Evolutionary conservation across 2,329 filamentous ascomycete genomes (phyloP).

Genomic region (Diaporthe sp.): DNA sequence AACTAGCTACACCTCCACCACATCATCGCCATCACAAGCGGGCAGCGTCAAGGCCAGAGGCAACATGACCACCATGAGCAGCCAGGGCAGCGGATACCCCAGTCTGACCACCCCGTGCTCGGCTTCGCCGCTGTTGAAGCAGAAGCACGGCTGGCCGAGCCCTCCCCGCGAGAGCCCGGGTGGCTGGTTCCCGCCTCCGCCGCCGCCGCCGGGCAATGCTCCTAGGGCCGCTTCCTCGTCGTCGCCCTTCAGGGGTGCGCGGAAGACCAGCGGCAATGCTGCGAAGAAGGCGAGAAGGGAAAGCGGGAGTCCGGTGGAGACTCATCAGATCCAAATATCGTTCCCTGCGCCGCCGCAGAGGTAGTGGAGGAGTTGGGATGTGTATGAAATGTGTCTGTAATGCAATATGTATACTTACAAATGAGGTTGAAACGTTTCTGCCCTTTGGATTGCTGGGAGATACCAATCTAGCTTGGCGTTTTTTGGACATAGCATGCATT

Average conservation of each 20-base stretch:
- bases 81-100: constrained; percentile 40
- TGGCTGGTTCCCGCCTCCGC: constrained; percentile 38
- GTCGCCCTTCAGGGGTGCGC: constrained; percentile 15
- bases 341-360: constrained; percentile 56
- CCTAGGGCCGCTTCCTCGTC: constrained; percentile 1
- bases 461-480: constrained; percentile 27
- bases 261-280: constrained; percentile 6
- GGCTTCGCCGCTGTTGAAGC: constrained; percentile 34
- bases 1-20: background rate
- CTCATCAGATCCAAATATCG: constrained; percentile 52
- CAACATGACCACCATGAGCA: constrained; percentile 37
- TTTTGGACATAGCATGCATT: background rate
- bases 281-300: constrained; percentile 39
- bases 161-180: constrained; percentile 22
- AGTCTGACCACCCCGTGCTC: constrained; percentile 8
- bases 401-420: background rate
- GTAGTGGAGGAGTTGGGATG: background rate
- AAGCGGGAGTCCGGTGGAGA: constrained; percentile 53
- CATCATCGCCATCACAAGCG: background rate
- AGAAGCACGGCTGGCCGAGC: constrained; percentile 39
- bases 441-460: constrained; percentile 5
- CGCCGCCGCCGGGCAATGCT: constrained; percentile 39
- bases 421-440: background rate
- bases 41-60: constrained; percentile 4
- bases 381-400: background rate